These are phyloP conservation scores for Phytophthora sp. DNA, from an alignment of 352 stramenopile species.

Conservation along the genomic window DNA sequence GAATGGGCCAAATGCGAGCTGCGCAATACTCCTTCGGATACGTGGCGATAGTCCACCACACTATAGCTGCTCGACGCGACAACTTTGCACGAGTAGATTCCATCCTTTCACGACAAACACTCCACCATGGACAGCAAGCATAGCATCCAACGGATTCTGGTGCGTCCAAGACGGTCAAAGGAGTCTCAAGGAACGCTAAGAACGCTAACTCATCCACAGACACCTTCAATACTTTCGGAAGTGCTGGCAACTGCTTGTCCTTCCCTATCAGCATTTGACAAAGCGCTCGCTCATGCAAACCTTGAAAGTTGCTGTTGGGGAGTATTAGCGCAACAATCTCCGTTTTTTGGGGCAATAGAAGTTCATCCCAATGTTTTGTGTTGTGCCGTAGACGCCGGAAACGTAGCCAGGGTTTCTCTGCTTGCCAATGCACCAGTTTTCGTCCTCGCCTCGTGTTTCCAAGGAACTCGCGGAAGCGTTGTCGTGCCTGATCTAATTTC, in stretches of 20 bases:
- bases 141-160: neutral
- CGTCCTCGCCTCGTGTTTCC: constrained; percentile 20
- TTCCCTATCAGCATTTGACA: constrained; percentile 35
- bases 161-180: neutral
- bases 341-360: constrained; percentile 10
- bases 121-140: constrained; percentile 20
- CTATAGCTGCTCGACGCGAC: neutral
- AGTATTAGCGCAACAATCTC: constrained; percentile 9
- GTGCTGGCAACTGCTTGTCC: constrained; percentile 2
- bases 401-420: constrained; percentile 35
- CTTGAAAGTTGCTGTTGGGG: constrained; percentile 17
- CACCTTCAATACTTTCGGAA: constrained; percentile 17
- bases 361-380: constrained; percentile 15
- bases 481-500: neutral
- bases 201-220: constrained; percentile 9
- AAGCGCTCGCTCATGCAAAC: constrained; percentile 16
- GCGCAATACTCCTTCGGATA: constrained; percentile 28
- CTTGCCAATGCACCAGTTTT: constrained; percentile 30
- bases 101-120: constrained; percentile 3
- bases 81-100: constrained; percentile 3
- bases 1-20: constrained; percentile 17
- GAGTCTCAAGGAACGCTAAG: constrained; percentile 14
- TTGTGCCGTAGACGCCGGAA: constrained; percentile 26
- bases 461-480: constrained; percentile 29
- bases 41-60: constrained; percentile 25